phyloP scores from a whole-genome alignment of 1,284 basidiomycete species.

The Coniophora puteana region DNA sequence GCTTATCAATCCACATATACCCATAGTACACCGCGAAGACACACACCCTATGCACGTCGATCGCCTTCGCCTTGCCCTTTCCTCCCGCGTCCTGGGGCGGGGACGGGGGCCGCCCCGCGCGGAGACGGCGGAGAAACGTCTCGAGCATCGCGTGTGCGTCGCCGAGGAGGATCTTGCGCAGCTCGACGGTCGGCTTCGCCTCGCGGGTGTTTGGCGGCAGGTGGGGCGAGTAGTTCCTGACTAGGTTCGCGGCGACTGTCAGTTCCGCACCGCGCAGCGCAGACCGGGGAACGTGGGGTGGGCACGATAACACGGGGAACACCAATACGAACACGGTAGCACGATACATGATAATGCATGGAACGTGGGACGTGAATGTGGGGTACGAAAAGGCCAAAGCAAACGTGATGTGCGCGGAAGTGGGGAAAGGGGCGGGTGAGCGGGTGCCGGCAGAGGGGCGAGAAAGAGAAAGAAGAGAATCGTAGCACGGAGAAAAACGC shows the following conservation, averaged over 20 bases:
- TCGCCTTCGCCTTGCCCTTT: not conserved
- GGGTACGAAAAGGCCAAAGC: too few species aligned
- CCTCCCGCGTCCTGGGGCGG: too few species aligned
- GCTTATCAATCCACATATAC: slow-evolving; percentile 11
- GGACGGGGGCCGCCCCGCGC: too few species aligned
- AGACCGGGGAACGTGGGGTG: slow-evolving; percentile 18
- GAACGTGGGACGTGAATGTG: slow-evolving; percentile 7
- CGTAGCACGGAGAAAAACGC: slow-evolving; percentile 10
- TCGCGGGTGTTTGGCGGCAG: slow-evolving; percentile 69
- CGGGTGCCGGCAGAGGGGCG: slow-evolving; percentile 21
- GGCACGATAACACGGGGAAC: slow-evolving; percentile 6
- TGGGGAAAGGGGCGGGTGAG: slow-evolving; percentile 25
- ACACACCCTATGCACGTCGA: not conserved
- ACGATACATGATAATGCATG: slow-evolving; percentile 18
- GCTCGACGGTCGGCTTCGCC: slow-evolving; percentile 64
- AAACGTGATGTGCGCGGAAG: too few species aligned
- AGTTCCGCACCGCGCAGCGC: slow-evolving; percentile 45
- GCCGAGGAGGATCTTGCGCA: slow-evolving; percentile 53
- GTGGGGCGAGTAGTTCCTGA: slow-evolving; percentile 86
- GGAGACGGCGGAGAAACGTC: too few species aligned
- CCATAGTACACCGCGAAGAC: slow-evolving; percentile 9
- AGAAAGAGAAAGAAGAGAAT: slow-evolving; percentile 14
- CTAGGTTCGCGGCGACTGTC: slow-evolving; percentile 84
- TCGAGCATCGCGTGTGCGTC: slow-evolving; percentile 70
- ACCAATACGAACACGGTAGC: slow-evolving; percentile 8